Evolutionary conservation across 179 eudicot genomes (phyloP).

Genomic region (Pouteria campechiana): DNA sequence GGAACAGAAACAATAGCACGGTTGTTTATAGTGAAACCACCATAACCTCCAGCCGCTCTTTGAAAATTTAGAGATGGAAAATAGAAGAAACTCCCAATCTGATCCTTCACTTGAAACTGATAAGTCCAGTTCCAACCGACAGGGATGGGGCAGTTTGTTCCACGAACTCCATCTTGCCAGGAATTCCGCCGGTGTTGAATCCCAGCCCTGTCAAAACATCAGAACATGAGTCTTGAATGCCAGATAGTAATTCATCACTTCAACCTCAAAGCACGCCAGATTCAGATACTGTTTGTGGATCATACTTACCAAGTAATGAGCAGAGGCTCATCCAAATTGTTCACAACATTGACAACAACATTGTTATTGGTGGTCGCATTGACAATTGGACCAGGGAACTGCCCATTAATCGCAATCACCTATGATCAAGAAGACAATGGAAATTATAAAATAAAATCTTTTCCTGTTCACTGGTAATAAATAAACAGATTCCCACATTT

Average conservation of each 20-base stretch:
- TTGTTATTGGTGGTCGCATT: constrained; percentile 76
- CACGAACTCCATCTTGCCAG: constrained; percentile 45
- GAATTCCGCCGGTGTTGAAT: constrained; percentile 29
- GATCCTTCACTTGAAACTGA: constrained; percentile 8
- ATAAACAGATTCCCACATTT: no score
- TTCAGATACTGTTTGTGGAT: not conserved
- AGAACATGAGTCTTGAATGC: no score
- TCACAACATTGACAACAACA: constrained; percentile 65
- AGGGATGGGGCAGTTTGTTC: constrained; percentile 46
- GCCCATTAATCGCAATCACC: constrained; percentile 71
- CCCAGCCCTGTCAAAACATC: constrained; percentile 26
- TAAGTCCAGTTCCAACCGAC: constrained; percentile 39
- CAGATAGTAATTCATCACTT: no score
- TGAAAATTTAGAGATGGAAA: constrained; percentile 9
- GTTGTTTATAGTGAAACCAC: constrained; percentile 6
- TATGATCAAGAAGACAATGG: no score
- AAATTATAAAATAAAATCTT: no score
- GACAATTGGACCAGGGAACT: constrained; percentile 65
- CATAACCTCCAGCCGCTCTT: constrained; percentile 11
- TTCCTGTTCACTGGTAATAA: no score
- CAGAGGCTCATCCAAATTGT: constrained; percentile 63
- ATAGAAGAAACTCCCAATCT: constrained; percentile 11
- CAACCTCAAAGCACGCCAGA: no score
- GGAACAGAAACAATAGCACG: constrained; percentile 4
- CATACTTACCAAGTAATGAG: constrained; percentile 29